Evolutionary conservation across 768 basidiomycete genomes (phyloP).

Genomic region (Boletus edulis): DNA sequence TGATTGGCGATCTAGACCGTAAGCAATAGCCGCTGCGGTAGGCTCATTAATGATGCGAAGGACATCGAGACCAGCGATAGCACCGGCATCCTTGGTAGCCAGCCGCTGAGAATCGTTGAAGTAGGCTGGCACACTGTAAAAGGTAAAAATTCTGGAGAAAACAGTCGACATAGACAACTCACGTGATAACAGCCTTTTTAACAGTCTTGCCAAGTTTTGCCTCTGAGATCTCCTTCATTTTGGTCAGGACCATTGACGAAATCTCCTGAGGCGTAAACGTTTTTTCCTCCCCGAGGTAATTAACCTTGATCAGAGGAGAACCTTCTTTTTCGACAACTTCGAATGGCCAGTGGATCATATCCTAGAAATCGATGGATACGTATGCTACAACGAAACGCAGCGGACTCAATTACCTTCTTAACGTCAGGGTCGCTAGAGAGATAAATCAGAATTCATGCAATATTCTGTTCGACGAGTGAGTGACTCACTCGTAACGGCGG

Average conservation of each 20-base stretch:
- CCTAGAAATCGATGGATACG: conserved; percentile 44
- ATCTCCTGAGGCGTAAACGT: conserved; percentile 98
- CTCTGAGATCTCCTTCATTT: conserved; percentile 99
- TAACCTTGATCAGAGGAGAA: conserved; percentile 93
- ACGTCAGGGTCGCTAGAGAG: conserved; percentile 82
- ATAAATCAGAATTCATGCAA: conserved; percentile 1
- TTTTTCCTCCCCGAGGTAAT: conserved; percentile 93
- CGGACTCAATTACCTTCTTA: conserved; percentile 56
- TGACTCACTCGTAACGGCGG: conserved; percentile 85
- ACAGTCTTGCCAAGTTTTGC: conserved; percentile 98
- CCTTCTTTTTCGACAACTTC: conserved; percentile 95
- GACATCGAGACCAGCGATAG: conserved; percentile 97
- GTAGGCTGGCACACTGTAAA: conserved; percentile 86
- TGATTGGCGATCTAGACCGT: conserved; percentile 95
- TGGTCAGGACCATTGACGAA: conserved; percentile 98
- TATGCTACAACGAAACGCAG: background rate
- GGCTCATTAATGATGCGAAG: conserved; percentile 99
- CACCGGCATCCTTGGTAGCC: conserved; percentile 98
- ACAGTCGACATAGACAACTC: conserved; percentile 32
- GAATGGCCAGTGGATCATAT: conserved; percentile 98
- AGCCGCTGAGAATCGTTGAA: conserved; percentile 99
- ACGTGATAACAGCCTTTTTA: conserved; percentile 99
- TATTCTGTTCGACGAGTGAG: background rate
- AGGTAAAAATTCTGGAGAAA: conserved; percentile 1
- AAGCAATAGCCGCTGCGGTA: conserved; percentile 98